phyloP scores from a whole-genome alignment of 1,284 basidiomycete species.

The Heterobasidion occidentale region DNA sequence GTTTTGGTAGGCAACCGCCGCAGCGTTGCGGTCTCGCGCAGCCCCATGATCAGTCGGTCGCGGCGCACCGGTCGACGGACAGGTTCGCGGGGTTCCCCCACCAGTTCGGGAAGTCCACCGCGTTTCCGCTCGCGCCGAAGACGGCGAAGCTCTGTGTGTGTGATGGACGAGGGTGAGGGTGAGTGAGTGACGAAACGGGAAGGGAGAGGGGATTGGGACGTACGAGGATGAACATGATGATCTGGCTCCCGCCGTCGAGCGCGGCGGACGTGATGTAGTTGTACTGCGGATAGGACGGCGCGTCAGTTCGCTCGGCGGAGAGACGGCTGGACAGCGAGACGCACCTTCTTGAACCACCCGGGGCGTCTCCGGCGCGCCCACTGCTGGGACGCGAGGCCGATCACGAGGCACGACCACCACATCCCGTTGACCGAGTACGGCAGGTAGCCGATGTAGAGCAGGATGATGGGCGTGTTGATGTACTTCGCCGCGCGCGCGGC shows the following conservation, averaged over 20 bases:
- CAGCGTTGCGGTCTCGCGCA: no score
- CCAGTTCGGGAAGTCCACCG: slow-evolving; percentile 43
- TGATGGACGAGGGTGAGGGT: not conserved
- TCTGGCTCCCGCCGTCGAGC: slow-evolving; percentile 39
- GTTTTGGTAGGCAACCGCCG: no score
- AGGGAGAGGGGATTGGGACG: not conserved
- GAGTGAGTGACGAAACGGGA: not conserved
- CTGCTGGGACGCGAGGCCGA: slow-evolving; percentile 39
- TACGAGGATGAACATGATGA: slow-evolving; percentile 38
- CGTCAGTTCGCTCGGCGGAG: not conserved
- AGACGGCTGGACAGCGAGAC: not conserved
- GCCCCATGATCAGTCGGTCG: not conserved
- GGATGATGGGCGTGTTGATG: slow-evolving; percentile 41
- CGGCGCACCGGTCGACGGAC: slow-evolving; percentile 21
- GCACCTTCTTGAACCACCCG: slow-evolving; percentile 41
- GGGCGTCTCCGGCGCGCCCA: slow-evolving; percentile 38
- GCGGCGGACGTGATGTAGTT: slow-evolving; percentile 39
- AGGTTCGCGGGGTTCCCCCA: slow-evolving; percentile 27
- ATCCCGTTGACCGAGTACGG: slow-evolving; percentile 50
- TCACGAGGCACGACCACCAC: slow-evolving; percentile 38
- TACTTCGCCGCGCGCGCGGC: slow-evolving; percentile 31
- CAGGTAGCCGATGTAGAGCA: slow-evolving; percentile 44
- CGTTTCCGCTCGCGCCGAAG: slow-evolving; percentile 54
- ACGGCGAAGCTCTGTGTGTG: slow-evolving; percentile 48
- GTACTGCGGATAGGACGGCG: slow-evolving; percentile 18